These are phyloP conservation scores for Boletus pseudo-olivaceus DNA, from an alignment of 768 basidiomycete species.

Conservation along the genomic window DNA sequence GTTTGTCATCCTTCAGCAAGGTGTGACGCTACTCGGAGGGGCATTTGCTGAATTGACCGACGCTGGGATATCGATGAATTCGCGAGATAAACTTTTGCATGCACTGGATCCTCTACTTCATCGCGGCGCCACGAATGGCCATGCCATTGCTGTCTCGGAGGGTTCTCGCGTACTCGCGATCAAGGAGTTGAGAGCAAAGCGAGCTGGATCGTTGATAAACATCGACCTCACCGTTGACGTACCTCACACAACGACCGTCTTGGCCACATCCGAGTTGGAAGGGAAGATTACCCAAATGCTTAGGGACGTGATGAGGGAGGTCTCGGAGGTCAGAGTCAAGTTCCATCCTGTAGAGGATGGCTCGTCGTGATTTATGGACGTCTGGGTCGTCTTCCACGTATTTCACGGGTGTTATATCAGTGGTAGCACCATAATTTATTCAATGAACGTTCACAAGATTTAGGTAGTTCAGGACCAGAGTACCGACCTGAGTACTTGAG, in stretches of 20 bases:
- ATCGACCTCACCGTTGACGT: constrained; percentile 82
- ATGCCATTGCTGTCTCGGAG: neutral
- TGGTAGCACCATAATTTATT: neutral
- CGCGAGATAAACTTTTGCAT: constrained; percentile 49
- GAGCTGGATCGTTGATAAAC: constrained; percentile 75
- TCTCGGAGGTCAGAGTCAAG: constrained; percentile 67
- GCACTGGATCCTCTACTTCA: constrained; percentile 56
- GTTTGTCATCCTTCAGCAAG: constrained; percentile 81
- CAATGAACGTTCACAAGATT: too few species aligned
- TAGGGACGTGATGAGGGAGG: constrained; percentile 56
- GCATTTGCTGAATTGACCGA: constrained; percentile 84
- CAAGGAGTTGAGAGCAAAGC: constrained; percentile 63
- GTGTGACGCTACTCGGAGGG: constrained; percentile 58
- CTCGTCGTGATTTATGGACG: constrained; percentile 4
- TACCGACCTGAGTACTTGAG: neutral
- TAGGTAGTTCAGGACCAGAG: too few species aligned
- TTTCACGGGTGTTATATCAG: neutral
- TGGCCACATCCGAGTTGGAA: constrained; percentile 59
- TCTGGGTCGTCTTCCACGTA: neutral
- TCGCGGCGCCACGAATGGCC: constrained; percentile 20
- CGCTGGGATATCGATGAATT: constrained; percentile 63
- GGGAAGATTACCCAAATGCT: constrained; percentile 53
- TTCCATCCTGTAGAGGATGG: constrained; percentile 45
- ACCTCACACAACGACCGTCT: constrained; percentile 52
- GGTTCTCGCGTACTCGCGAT: constrained; percentile 40